Base-by-base conservation (phyloP, 306 rosid species). In the Sicyos edulis region DNA sequence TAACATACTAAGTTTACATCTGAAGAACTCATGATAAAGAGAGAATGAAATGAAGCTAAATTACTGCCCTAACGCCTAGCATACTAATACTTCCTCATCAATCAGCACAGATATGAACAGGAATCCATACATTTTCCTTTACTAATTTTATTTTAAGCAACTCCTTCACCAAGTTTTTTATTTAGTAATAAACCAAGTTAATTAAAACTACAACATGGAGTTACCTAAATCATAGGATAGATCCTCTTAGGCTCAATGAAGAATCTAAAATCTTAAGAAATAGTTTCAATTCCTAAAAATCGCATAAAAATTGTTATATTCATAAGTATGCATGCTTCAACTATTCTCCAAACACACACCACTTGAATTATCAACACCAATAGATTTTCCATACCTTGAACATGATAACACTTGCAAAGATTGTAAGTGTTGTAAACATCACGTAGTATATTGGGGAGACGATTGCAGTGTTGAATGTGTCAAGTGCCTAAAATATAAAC, bases 361-460 rank as follows among this genome's bases (percentile, higher is more conserved):
- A 50, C n/a, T 16, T 32, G 37, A 32, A 32, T 55, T 59, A 11
- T 40, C 13, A 17, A 11, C 64, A 24, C 7, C 15, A 26, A 14
- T 7, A 19, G 54, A 65, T 45, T 26, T 64, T 70, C 1, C 34
- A 29, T 88, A 91, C 97, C 97, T 91, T 91, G 66, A 91, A 91
- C 97, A 91, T 89, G 74, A 89, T 91, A 74, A 89, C 84, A 72
- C 93, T 91, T 75, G 96, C 96, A 22, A 89, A 76, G 81, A 91
- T 87, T 56, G 97, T 85, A 37, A 91, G 83, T 17, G 91, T 80
- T 32, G 96, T 91, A 78, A 91, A 91, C 96, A 91, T 87, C 78
- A 87, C 93, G 8, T 91, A 91, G 75, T 91, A 91, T 76, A 91
- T 89, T 5, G 93, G 97, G 68, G 97, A 91, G 50, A 91, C 96